Base-by-base conservation (phyloP, 108 stramenopile genomes). In the Nitzschia palea region DNA sequence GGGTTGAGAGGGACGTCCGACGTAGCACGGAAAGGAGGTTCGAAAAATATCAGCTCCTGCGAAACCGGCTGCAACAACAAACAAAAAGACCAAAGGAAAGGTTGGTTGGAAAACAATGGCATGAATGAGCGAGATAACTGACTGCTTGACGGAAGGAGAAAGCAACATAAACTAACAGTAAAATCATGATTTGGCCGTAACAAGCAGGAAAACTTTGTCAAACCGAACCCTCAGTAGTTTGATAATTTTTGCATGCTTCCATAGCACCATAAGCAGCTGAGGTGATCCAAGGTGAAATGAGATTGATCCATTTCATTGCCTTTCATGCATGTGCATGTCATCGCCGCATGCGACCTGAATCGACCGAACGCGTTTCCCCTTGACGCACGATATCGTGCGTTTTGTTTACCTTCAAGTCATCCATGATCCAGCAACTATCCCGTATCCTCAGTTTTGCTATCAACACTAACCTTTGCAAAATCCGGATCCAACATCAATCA, bases 1-100 rank as follows among this genome's bases (percentile, higher is more conserved):
- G 28, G 93, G 95, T 71, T 98, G 95, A 83, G 92, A 92, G 55
- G 97, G 92, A 74, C 97, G 90, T 70, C 97, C 97, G 52, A 98
- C 94, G 61, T 96, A 84, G 47, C 95, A 94, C 55, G 96, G 97
- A 80, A 98, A 98, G 40, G 96, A 95, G 61, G 95, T 94, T 65
- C 95, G 94, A 44, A 96, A 91, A 53, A 91, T 91, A 65, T 95
- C 95, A 65, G 93, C 95, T 84, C 95, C 95, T 64, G 95, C 91
- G 73, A 95, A 95, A 71, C 95, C 95, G 68, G 95, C 91, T 90
- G 79, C 29, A 52, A 1, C 2, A 15, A 34, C 48, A 20, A 35
- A 18, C 18, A 44, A 29, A 52, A 1, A 14, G 31, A 70, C 5
- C n/a, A n/a, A n/a, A n/a, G n/a, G n/a, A n/a, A n/a, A n/a, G n/a